A percentile compares a stretch with the other conserved stretches of the same genome.
Evolutionary conservation across 108 stramenopile genomes (phyloP).

Genomic region (Skeletonema menzelii): DNA sequence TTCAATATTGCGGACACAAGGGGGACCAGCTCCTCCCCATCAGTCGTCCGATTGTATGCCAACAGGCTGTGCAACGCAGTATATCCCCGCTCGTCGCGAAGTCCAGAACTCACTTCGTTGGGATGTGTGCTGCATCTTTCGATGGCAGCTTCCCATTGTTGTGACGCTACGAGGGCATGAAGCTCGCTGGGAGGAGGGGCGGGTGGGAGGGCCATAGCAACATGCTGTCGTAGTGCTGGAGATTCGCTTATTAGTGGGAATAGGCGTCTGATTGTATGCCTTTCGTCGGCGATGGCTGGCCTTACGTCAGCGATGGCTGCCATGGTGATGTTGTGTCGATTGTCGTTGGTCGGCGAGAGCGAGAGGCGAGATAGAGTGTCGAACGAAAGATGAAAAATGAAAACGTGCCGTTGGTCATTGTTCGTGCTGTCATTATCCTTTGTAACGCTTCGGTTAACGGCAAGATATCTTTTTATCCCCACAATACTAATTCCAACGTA

Average conservation of each 20-base stretch:
- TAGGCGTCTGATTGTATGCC: neutral
- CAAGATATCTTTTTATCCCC: too few species aligned
- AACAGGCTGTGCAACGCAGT: conserved; percentile 25
- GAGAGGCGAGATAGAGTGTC: too few species aligned
- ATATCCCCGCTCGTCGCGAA: conserved; percentile 34
- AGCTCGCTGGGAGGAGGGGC: conserved; percentile 16
- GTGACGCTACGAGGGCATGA: conserved; percentile 11
- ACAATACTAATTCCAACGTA: too few species aligned
- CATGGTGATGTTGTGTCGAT: too few species aligned
- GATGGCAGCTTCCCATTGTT: conserved; percentile 13
- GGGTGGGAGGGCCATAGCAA: neutral
- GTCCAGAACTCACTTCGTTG: conserved; percentile 25
- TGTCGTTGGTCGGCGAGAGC: too few species aligned
- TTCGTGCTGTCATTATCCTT: too few species aligned
- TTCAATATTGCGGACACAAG: conserved; percentile 17
- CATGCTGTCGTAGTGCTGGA: neutral
- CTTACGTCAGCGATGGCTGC: too few species aligned
- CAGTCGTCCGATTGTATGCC: conserved; percentile 16
- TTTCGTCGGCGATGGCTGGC: neutral
- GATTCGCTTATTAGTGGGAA: neutral
- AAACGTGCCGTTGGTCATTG: too few species aligned
- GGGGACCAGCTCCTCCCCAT: conserved; percentile 19
- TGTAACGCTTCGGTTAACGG: too few species aligned
- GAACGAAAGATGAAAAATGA: too few species aligned
- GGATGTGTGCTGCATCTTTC: conserved; percentile 10